A percentile compares a stretch with the other conserved stretches of the same genome.
Conservation (phyloP, 495 filamentous ascomycete genomes). For the Neurospora sp. region DNA sequence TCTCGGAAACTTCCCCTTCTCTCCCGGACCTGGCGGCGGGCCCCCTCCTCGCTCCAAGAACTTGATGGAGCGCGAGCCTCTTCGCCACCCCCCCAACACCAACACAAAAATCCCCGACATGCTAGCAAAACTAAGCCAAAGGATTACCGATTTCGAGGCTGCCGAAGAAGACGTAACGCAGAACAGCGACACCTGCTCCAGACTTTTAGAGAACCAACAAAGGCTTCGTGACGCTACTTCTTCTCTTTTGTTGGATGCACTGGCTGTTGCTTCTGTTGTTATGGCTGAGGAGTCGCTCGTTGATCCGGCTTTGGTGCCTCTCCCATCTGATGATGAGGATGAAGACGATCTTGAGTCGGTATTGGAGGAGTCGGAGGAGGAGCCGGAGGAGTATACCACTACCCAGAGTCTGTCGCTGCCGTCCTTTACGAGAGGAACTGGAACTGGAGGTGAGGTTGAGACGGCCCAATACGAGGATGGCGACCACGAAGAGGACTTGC, state of each 20-base stretch:
- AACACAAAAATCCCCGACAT: background rate
- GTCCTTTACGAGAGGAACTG: background rate
- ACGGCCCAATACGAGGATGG: background rate
- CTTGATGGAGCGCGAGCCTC: background rate
- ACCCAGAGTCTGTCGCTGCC: background rate
- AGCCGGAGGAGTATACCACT: background rate
- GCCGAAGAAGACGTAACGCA: background rate
- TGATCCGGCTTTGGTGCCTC: background rate
- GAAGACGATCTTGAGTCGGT: background rate
- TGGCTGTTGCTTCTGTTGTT: background rate
- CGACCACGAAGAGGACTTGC: background rate
- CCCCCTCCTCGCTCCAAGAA: too few relatives aligned
- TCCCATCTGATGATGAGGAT: background rate
- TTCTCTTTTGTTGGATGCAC: background rate
- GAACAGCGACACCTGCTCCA: background rate
- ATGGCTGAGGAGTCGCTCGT: background rate
- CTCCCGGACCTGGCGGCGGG: background rate
- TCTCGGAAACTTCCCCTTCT: background rate
- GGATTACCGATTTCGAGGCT: background rate
- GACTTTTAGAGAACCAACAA: background rate
- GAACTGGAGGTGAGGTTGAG: background rate
- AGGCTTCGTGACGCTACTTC: background rate
- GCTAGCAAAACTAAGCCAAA: background rate
- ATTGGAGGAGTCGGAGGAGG: background rate
- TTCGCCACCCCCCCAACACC: background rate